phyloP scores from a whole-genome alignment of 345 rosid genomes.

The Eucalyptus sideroxylon region DNA sequence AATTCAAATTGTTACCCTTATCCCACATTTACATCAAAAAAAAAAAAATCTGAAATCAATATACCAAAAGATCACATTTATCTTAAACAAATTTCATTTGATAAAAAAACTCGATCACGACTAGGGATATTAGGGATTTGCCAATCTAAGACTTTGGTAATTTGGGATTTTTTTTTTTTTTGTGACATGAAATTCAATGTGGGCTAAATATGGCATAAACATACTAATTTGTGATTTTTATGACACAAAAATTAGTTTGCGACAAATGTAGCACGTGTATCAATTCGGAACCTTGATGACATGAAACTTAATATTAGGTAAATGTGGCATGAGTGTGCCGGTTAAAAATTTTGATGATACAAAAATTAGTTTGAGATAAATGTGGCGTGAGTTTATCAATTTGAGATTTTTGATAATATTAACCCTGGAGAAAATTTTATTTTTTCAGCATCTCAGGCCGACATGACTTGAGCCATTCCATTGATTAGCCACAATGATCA shows the following conservation, averaged over 20 bases:
- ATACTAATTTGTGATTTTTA: not conserved
- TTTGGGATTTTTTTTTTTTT: too few relatives aligned
- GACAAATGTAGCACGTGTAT: not conserved
- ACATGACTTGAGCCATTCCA: not conserved
- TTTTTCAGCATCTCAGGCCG: not conserved
- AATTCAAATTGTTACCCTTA: not conserved
- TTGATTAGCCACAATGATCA: not conserved
- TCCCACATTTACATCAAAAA: too few relatives aligned
- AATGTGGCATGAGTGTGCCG: accelerated
- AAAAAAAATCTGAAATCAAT: too few relatives aligned
- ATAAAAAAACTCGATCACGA: too few relatives aligned
- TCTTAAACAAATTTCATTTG: not conserved
- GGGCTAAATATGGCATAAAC: not conserved
- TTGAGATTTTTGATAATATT: not conserved
- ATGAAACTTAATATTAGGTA: not conserved
- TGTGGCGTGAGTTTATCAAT: accelerated
- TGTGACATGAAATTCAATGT: not conserved
- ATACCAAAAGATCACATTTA: too few relatives aligned
- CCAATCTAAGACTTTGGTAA: not conserved
- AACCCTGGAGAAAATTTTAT: not conserved
- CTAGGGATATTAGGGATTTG: too few relatives aligned
- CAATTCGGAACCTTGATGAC: not conserved
- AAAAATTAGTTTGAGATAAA: not conserved
- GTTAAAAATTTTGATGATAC: accelerated
- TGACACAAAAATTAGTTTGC: not conserved